Evolutionary conservation across 345 rosid species (phyloP).

Genomic region (Ricinus communis): DNA sequence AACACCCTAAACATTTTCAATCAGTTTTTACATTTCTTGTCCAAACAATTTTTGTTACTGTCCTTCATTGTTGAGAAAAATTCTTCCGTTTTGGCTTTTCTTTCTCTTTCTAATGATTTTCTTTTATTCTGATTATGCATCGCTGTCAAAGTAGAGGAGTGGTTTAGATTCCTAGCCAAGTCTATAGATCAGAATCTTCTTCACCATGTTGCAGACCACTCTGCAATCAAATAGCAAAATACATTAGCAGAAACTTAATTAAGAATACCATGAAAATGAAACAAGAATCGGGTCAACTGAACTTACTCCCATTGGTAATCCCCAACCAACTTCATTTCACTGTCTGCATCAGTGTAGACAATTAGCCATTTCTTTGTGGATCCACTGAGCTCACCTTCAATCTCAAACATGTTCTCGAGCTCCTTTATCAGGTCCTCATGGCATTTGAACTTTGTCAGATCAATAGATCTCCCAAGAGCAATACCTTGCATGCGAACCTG

Average conservation of each 20-base stretch:
- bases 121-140: too few species aligned
- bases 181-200: neutral
- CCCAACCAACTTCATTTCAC: slow-evolving; percentile 96
- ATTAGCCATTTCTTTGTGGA: slow-evolving; percentile 80
- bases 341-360: slow-evolving; percentile 88
- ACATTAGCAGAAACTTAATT: too few species aligned
- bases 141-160: too few species aligned
- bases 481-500: slow-evolving; percentile 97
- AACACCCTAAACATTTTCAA: too few species aligned
- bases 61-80: too few species aligned
- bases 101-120: too few species aligned
- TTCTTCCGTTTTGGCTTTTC: too few species aligned
- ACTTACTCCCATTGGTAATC: slow-evolving; percentile 99
- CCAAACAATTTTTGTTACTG: too few species aligned
- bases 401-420: slow-evolving; percentile 89
- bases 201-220: neutral
- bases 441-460: slow-evolving; percentile 61
- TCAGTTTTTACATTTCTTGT: too few species aligned
- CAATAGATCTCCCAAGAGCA: slow-evolving; percentile 94
- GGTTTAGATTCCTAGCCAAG: too few species aligned
- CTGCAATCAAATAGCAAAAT: neutral
- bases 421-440: slow-evolving; percentile 70
- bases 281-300: slow-evolving; percentile 1
- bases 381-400: slow-evolving; percentile 72
- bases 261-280: too few species aligned